Conservation (phyloP, 768 basidiomycete species). For the Trametes cingulata region DNA sequence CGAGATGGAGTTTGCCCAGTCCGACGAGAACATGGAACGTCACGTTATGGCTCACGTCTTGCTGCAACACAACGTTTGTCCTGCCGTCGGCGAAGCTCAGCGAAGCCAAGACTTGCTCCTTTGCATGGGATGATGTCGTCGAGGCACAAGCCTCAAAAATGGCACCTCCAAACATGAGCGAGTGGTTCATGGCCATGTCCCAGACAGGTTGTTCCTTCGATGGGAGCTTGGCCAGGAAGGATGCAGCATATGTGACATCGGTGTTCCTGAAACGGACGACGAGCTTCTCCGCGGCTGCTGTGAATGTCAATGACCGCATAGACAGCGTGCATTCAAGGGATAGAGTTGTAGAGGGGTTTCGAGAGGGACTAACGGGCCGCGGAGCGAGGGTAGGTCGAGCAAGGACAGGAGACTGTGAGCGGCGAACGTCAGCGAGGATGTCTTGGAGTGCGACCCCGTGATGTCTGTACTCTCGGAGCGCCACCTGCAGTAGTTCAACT, state of each 20-base stretch:
- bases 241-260: slow-evolving; percentile 41
- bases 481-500: slow-evolving; percentile 17
- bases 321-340: slow-evolving; percentile 42
- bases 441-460: neutral
- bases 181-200: slow-evolving; percentile 48
- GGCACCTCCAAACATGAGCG: slow-evolving; percentile 50
- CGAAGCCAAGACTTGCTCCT: slow-evolving; percentile 55
- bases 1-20: slow-evolving; percentile 49
- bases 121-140: slow-evolving; percentile 39
- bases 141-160: slow-evolving; percentile 62
- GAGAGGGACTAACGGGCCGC: neutral
- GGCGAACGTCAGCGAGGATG: neutral
- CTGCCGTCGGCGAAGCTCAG: slow-evolving; percentile 49
- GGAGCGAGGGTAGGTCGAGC: neutral
- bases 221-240: slow-evolving; percentile 31
- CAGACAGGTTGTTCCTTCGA: neutral
- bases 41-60: slow-evolving; percentile 43
- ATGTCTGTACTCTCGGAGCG: slow-evolving; percentile 10
- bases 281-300: slow-evolving; percentile 70
- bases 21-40: slow-evolving; percentile 47
- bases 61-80: slow-evolving; percentile 47
- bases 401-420: neutral
- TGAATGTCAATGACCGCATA: slow-evolving; percentile 49
- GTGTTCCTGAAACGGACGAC: slow-evolving; percentile 59
- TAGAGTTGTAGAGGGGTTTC: slow-evolving; percentile 19